These are phyloP conservation scores for Omphalea diandra DNA, from an alignment of 441 rosid species.

Conservation along the genomic window DNA sequence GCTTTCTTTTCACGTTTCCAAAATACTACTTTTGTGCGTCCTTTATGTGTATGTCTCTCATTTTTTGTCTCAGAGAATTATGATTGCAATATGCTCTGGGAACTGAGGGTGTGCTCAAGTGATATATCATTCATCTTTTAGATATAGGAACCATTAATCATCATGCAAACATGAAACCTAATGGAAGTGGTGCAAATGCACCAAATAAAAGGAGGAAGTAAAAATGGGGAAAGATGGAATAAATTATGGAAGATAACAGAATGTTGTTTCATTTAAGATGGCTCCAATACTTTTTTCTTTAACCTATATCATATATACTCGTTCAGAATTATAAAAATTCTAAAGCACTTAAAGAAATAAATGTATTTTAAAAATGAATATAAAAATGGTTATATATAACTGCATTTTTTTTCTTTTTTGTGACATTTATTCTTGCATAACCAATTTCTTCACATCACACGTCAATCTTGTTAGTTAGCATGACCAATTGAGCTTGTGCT, in stretches of 20 bases:
- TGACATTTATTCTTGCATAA: not conserved
- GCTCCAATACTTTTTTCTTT: not conserved
- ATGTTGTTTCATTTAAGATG: not conserved
- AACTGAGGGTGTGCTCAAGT: not conserved
- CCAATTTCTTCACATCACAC: not conserved
- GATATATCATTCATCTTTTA: not conserved
- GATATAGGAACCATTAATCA: not conserved
- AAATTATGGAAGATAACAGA: not conserved
- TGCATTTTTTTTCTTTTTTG: not conserved
- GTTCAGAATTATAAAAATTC: not conserved
- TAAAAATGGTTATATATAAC: not conserved
- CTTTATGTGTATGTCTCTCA: no score
- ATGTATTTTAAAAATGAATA: not conserved
- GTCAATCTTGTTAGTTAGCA: conserved; percentile 6
- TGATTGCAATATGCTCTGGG: not conserved
- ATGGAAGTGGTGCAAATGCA: not conserved
- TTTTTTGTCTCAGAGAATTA: not conserved
- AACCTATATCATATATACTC: not conserved
- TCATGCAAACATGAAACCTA: not conserved
- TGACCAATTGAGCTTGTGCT: no score
- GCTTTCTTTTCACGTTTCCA: not conserved
- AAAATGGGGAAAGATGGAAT: not conserved
- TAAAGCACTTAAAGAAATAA: not conserved
- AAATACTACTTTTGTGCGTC: not conserved
- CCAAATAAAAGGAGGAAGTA: no score